A percentile compares a stretch with the other conserved stretches of the same genome.
Evolutionary conservation across 331 rosid genomes (phyloP).

Genomic region (Spiraea crenata): DNA sequence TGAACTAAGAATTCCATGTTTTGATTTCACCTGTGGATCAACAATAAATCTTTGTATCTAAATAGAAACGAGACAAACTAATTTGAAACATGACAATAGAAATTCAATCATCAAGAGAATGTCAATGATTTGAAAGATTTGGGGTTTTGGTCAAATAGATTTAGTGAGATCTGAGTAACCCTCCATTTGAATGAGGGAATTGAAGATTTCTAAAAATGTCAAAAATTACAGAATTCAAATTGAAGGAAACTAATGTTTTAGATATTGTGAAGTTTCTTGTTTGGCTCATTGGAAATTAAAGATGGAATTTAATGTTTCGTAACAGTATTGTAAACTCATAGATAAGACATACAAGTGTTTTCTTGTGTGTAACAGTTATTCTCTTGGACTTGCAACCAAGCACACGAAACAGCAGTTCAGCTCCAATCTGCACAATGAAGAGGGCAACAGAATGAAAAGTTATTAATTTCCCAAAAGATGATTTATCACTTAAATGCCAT

Average conservation of each 20-base stretch:
- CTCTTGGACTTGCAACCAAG: constrained; percentile 97
- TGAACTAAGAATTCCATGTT: constrained; percentile 73
- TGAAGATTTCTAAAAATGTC: no score
- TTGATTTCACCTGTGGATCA: constrained; percentile 77
- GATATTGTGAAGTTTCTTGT: no score
- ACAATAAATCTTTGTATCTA: constrained; percentile 22
- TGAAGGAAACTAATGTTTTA: no score
- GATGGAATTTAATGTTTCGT: no score
- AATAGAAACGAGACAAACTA: constrained; percentile 3
- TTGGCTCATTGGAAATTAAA: no score
- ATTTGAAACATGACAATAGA: not conserved
- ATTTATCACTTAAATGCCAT: constrained; percentile 16
- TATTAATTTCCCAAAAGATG: constrained; percentile 2
- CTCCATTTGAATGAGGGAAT: no score
- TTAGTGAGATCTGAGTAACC: no score
- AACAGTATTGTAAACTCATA: not conserved
- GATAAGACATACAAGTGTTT: constrained; percentile 69
- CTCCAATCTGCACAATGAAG: constrained; percentile 68
- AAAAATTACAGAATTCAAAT: not conserved
- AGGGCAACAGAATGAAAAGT: constrained; percentile 25
- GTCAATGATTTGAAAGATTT: no score
- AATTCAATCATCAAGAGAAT: not conserved
- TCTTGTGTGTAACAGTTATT: constrained; percentile 97
- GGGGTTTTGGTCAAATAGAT: no score
- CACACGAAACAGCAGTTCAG: constrained; percentile 82